These are phyloP conservation scores for Fusarium sublunatum DNA, from an alignment of 2,329 filamentous ascomycete species.

Conservation along the genomic window DNA sequence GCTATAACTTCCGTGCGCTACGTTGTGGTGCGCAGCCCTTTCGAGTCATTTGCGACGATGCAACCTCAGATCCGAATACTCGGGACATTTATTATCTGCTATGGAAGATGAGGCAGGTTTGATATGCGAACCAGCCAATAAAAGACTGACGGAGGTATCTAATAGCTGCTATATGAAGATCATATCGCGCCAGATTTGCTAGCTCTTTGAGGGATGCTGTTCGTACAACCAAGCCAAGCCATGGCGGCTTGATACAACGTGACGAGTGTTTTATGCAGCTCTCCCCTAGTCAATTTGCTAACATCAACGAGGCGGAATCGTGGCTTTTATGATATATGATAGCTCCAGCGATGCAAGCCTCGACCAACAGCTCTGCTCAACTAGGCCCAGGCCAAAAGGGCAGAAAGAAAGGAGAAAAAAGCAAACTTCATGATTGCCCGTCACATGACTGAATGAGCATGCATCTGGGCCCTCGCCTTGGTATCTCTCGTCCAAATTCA, in stretches of 20 bases:
- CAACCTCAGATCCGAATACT: slow-evolving; percentile 25
- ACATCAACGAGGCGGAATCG: slow-evolving; percentile 3
- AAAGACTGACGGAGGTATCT: slow-evolving; percentile 1
- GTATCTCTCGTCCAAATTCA: neutral
- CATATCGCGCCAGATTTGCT: slow-evolving; percentile 15
- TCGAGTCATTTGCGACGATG: slow-evolving; percentile 18
- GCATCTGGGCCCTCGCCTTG: neutral
- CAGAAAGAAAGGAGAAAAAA: neutral
- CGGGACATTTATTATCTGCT: slow-evolving; percentile 10
- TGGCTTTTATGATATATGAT: slow-evolving; percentile 44
- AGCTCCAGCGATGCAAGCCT: slow-evolving; percentile 6
- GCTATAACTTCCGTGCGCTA: neutral
- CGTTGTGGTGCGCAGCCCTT: neutral
- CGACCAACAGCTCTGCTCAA: slow-evolving; percentile 5
- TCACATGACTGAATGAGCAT: slow-evolving; percentile 18
- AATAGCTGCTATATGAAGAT: slow-evolving; percentile 7
- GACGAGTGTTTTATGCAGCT: slow-evolving; percentile 22
- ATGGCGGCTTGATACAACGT: slow-evolving; percentile 4
- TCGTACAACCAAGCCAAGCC: neutral
- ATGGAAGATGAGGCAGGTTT: neutral
- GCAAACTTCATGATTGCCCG: slow-evolving; percentile 1
- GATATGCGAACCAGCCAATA: slow-evolving; percentile 16
- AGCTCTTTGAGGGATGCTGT: slow-evolving; percentile 8
- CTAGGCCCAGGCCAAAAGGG: neutral
- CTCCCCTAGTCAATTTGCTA: slow-evolving; percentile 23